Evolutionary conservation across 257 asterid species (phyloP), one percentile per base, ranked within the genome.

Genomic region (Eustoma russellianum): DNA sequence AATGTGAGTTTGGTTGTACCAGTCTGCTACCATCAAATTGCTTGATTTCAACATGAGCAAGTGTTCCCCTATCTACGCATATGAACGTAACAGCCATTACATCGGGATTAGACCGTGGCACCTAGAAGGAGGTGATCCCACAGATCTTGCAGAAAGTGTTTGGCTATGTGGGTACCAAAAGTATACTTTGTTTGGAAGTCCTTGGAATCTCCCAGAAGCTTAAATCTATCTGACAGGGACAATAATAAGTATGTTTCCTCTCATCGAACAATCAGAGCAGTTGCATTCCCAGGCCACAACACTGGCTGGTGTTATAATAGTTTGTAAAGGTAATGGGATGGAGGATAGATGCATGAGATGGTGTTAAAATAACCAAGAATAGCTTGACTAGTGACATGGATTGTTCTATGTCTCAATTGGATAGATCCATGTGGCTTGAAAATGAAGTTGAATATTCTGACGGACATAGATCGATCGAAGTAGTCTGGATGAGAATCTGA

Each of bases 81-180:
- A 33, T 40, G 28, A 65, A 70, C 1, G 90, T 73, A 56, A 88
- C 61, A 0, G 88, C 81, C 18, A 78, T 24, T 1, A 91, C 91
- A 52, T 82, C 95, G 0, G 95, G 95, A 52, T 82, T 88, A 13
- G 95, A 78, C 64, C 91, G 72, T n/a, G 97, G 88, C 66, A 75
- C 62, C 68, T 82, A 88, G 70, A 85, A 88, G 35, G 97, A 84
- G 15, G 93, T 78, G 47, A 88, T 80, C 53, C 95, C 97, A 65
- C 97, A 88, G 17, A 80, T 65, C 62, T 65, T 85, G 81, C 95
- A 88, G 75, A 88, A 88, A 8, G 64, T 80, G 73, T 85, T 85
- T 85, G 3, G 93, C 91, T 1, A 79, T 80, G 65, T 82, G 97
- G 5, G 95, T 85, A 47, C 88, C 94, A 2, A 78, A 85, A 2